These are phyloP conservation scores for Torulaspora microellipsoides DNA, from an alignment of 805 yeast species.

Conservation along the genomic window DNA sequence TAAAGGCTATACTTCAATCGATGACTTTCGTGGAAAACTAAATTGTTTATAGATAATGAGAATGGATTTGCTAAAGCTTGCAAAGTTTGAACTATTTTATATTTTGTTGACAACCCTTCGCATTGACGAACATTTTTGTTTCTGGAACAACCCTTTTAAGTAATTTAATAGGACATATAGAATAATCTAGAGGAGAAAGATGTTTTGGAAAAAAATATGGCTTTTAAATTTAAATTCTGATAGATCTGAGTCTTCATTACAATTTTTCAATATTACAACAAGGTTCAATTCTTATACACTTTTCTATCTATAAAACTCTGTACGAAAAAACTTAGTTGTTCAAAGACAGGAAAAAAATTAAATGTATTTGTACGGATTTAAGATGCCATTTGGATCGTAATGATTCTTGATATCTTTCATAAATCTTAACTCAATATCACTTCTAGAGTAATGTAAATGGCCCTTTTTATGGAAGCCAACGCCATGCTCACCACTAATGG, in stretches of 20 bases:
- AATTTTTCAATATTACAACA: too few species aligned
- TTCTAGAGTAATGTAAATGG: constrained; percentile 75
- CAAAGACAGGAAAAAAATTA: constrained; percentile 24
- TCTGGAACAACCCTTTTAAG: too few species aligned
- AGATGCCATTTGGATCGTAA: constrained; percentile 79
- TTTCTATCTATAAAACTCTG: constrained; percentile 3
- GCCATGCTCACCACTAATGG: constrained; percentile 92
- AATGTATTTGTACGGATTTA: constrained; percentile 86
- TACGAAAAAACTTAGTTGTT: neutral
- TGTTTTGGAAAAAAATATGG: too few species aligned
- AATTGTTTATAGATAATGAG: constrained; percentile 15
- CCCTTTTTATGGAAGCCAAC: constrained; percentile 89
- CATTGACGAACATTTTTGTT: too few species aligned
- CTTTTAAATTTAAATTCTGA: too few species aligned
- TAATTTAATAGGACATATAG: too few species aligned
- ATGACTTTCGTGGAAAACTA: constrained; percentile 31
- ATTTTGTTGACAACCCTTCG: too few species aligned
- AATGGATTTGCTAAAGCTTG: too few species aligned
- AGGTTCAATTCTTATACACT: neutral
- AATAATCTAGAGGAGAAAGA: too few species aligned
- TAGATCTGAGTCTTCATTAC: too few species aligned
- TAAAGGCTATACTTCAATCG: constrained; percentile 30
- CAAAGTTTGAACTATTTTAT: too few species aligned
- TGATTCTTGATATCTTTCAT: constrained; percentile 67
- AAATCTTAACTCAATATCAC: constrained; percentile 55